These are phyloP conservation scores for Alternaria brassicicola DNA, from an alignment of 2,329 filamentous ascomycete species.

Conservation along the genomic window DNA sequence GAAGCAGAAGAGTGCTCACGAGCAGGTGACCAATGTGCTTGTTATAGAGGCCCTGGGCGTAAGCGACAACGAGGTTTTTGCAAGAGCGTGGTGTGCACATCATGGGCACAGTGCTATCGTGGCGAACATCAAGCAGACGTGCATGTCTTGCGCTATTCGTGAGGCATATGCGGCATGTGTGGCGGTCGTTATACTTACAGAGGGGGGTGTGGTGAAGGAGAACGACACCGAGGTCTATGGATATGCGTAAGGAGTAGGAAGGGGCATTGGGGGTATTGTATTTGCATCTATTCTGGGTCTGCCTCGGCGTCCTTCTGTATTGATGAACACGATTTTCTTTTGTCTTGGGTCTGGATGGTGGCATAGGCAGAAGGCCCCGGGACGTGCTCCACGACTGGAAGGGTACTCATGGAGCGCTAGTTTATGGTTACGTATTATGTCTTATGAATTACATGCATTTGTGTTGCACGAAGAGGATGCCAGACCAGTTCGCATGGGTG, in stretches of 20 bases:
- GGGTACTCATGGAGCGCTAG: slow-evolving; percentile 7
- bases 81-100: slow-evolving; percentile 76
- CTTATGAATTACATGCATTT: slow-evolving; percentile 36
- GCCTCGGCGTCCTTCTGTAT: slow-evolving; percentile 6
- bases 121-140: slow-evolving; percentile 71
- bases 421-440: slow-evolving; percentile 32
- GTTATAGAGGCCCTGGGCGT: slow-evolving; percentile 76
- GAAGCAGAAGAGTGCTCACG: slow-evolving; percentile 31
- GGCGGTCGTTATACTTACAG: slow-evolving; percentile 71
- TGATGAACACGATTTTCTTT: slow-evolving; percentile 4
- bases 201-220: slow-evolving; percentile 54
- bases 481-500: neutral
- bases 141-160: slow-evolving; percentile 74
- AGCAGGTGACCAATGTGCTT: slow-evolving; percentile 66
- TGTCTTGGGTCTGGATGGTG: slow-evolving; percentile 1
- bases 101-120: slow-evolving; percentile 75
- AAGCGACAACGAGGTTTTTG: slow-evolving; percentile 76
- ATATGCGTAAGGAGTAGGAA: slow-evolving; percentile 12
- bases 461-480: neutral
- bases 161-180: slow-evolving; percentile 77
- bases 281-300: slow-evolving; percentile 9
- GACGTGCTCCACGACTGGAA: slow-evolving; percentile 16
- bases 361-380: neutral
- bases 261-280: slow-evolving; percentile 3
- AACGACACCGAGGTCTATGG: slow-evolving; percentile 47